These are phyloP conservation scores for Aureobasidium melanogenum DNA, from an alignment of 2,329 filamentous ascomycete species.

Conservation along the genomic window DNA sequence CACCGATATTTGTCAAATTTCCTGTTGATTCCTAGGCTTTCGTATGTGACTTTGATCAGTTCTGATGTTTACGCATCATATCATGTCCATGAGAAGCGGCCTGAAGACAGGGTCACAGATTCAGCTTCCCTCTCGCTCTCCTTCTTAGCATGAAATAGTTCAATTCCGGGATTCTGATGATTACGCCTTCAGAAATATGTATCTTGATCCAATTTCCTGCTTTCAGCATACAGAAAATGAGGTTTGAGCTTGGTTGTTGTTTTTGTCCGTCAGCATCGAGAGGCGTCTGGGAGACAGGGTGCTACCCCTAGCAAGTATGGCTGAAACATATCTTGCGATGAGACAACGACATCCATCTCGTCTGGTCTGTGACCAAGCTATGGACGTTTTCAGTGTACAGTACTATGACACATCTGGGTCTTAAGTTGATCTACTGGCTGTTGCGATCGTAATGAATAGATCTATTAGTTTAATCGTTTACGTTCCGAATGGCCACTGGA, in stretches of 20 bases:
- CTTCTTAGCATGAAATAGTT: too few species aligned
- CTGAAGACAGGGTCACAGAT: not conserved
- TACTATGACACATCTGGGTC: too few species aligned
- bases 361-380: too few species aligned
- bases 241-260: not conserved
- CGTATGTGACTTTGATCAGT: too few species aligned
- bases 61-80: not conserved
- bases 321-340: not conserved
- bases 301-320: not conserved
- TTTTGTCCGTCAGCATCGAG: not conserved
- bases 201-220: not conserved
- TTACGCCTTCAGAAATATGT: fast-evolving
- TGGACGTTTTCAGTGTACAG: too few species aligned
- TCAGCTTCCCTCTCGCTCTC: too few species aligned
- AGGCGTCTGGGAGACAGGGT: not conserved
- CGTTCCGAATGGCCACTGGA: not conserved
- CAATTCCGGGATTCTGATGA: too few species aligned
- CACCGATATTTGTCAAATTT: too few species aligned
- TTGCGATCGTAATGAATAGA: not conserved
- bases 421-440: too few species aligned
- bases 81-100: not conserved
- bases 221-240: too few species aligned
- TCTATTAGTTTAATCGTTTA: not conserved
- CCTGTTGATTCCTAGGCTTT: too few species aligned
- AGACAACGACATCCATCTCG: too few species aligned